A percentile compares a stretch with the other conserved stretches of the same genome.
Evolutionary conservation across 257 asterid species (phyloP).

Genomic region (Solanum raphanifolium): DNA sequence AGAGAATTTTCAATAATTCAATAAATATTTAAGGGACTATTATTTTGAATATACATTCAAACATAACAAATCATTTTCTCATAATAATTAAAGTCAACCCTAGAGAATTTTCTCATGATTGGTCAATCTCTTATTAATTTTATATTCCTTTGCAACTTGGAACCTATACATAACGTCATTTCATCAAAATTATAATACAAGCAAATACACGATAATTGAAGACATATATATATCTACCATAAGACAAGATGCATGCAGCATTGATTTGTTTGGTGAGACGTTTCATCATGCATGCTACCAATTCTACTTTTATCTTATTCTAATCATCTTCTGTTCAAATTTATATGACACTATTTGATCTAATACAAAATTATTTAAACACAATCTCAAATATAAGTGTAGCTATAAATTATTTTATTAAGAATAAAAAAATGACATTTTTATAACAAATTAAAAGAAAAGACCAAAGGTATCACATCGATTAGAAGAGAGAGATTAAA

Average conservation of each 20-base stretch:
- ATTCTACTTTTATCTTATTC: not conserved
- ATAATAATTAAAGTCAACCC: not conserved
- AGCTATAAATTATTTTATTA: no score
- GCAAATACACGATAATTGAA: not conserved
- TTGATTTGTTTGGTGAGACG: not conserved
- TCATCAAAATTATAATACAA: not conserved
- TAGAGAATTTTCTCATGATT: not conserved
- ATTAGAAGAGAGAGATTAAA: no score
- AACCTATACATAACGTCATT: not conserved
- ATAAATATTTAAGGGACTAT: not conserved
- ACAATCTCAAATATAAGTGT: no score
- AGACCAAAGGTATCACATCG: no score
- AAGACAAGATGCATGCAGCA: not conserved
- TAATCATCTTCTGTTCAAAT: not conserved
- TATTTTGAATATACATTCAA: not conserved
- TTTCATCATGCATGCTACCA: not conserved
- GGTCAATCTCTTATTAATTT: not conserved
- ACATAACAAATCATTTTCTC: not conserved
- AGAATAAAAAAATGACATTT: no score
- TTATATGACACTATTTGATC: not conserved
- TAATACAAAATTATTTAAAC: no score
- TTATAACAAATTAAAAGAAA: no score
- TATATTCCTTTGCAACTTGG: not conserved
- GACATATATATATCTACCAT: not conserved
- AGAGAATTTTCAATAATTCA: not conserved